Conservation (phyloP, 768 basidiomycete genomes). For the Boletus subcaerulescens region DNA sequence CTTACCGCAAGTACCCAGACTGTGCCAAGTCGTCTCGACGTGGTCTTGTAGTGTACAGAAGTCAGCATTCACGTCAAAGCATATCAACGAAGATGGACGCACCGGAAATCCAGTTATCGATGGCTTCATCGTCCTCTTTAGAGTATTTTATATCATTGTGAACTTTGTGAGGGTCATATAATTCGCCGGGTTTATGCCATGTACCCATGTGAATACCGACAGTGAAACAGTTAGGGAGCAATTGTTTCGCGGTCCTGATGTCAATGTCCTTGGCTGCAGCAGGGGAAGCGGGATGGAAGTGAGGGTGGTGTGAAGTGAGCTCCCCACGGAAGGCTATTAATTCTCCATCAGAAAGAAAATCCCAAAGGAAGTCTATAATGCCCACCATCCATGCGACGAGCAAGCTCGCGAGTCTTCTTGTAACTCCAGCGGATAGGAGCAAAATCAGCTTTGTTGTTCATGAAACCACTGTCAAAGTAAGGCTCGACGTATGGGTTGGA, state of each 20-base stretch:
- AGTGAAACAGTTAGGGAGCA: conserved; percentile 58
- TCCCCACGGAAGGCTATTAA: conserved; percentile 64
- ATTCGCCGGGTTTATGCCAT: conserved; percentile 56
- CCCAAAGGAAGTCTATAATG: too few species aligned
- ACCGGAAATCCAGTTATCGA: conserved; percentile 60
- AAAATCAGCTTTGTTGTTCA: conserved; percentile 77
- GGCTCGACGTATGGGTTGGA: conserved; percentile 61
- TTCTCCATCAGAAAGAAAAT: not conserved
- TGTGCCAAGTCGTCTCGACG: conserved; percentile 79
- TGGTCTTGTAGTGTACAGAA: conserved; percentile 37
- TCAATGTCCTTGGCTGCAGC: conserved; percentile 62
- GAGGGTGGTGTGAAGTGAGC: conserved; percentile 69
- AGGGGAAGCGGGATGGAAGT: conserved; percentile 66
- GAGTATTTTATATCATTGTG: conserved; percentile 66
- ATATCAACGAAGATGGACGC: not conserved
- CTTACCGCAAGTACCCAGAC: conserved; percentile 46
- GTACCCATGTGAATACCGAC: conserved; percentile 74
- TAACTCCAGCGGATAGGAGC: conserved; percentile 75
- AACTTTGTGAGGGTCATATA: conserved; percentile 51
- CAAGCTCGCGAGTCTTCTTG: conserved; percentile 72
- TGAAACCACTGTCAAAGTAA: conserved; percentile 70
- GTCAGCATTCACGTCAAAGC: not conserved
- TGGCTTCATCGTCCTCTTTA: conserved; percentile 66
- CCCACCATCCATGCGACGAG: conserved; percentile 67
- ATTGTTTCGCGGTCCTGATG: conserved; percentile 60